phyloP scores from a whole-genome alignment of 2,329 filamentous ascomycete genomes.

The Diaporthe vaccinii region DNA sequence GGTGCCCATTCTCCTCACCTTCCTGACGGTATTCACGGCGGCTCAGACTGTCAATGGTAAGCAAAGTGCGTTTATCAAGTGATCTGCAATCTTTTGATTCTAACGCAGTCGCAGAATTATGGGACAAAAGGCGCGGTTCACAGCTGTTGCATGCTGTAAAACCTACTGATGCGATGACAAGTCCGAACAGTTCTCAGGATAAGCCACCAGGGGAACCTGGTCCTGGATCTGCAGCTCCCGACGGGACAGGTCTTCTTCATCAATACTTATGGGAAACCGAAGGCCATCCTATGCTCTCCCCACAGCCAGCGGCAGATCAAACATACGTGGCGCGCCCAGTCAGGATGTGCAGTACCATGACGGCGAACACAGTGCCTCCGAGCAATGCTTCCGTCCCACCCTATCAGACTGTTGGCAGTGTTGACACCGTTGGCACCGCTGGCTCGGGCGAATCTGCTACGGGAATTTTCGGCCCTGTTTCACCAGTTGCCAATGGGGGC shows the following conservation, averaged over 20 bases:
- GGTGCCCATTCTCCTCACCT: conserved; percentile 51
- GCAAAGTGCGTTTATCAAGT: background rate
- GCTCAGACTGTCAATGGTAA: conserved; percentile 48
- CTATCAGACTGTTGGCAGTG: background rate
- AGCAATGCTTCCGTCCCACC: background rate
- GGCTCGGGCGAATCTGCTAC: background rate
- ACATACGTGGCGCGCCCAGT: background rate
- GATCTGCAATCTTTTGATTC: background rate
- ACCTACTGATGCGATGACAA: background rate
- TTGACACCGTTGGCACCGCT: too few relatives aligned
- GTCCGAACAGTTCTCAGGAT: background rate
- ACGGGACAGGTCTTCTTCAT: background rate
- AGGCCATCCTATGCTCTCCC: background rate
- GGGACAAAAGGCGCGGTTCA: background rate
- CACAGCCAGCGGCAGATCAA: background rate
- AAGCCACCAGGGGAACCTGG: background rate
- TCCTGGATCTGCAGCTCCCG: background rate
- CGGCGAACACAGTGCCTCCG: background rate
- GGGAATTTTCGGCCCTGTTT: background rate
- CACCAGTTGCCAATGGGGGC: background rate
- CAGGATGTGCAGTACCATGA: background rate
- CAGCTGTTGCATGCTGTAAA: too few relatives aligned
- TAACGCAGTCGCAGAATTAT: background rate
- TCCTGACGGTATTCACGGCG: conserved; percentile 50
- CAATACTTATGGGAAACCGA: background rate